A percentile compares a stretch with the other conserved stretches of the same genome.
Evolutionary conservation across 352 stramenopile species (phyloP).

Genomic region (Pythium phragmitis): DNA sequence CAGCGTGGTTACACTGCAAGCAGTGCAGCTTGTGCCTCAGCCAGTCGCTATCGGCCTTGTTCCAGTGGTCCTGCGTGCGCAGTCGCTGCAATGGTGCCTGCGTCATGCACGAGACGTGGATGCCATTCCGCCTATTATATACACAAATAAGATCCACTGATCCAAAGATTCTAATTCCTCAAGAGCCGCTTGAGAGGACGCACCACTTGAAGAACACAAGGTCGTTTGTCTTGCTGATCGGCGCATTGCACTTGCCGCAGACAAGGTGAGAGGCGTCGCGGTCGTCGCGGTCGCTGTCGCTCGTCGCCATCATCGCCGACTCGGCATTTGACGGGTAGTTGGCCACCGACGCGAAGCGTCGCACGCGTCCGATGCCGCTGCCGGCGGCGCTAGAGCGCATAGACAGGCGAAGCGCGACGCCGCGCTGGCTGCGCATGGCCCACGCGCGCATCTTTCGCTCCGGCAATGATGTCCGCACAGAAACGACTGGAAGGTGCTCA

Average conservation of each 20-base stretch:
- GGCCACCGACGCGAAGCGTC: slow-evolving; percentile 44
- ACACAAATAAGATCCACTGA: not conserved
- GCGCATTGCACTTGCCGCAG: slow-evolving; percentile 66
- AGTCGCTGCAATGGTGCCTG: slow-evolving; percentile 62
- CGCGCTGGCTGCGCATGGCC: slow-evolving; percentile 1
- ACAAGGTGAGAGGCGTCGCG: slow-evolving; percentile 51
- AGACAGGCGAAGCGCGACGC: slow-evolving; percentile 6
- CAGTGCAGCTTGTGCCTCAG: slow-evolving; percentile 73
- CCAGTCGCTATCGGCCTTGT: slow-evolving; percentile 36
- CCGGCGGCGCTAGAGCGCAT: not conserved
- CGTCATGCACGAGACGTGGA: slow-evolving; percentile 69
- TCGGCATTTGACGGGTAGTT: slow-evolving; percentile 61
- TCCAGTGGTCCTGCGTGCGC: slow-evolving; percentile 40
- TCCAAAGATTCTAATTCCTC: not conserved
- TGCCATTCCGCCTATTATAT: slow-evolving; percentile 48
- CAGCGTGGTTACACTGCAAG: slow-evolving; percentile 57
- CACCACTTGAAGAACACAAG: slow-evolving; percentile 82
- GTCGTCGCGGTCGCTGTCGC: slow-evolving; percentile 33
- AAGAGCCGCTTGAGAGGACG: not conserved
- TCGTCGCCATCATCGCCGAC: slow-evolving; percentile 40
- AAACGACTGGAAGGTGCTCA: slow-evolving; percentile 24
- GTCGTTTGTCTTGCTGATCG: slow-evolving; percentile 57
- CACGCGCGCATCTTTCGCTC: slow-evolving; percentile 16
- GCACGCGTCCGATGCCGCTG: slow-evolving; percentile 2
- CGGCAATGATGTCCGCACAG: slow-evolving; percentile 9